Percentiles rank a stretch among this genome's conserved stretches.
Conservation (phyloP, 1,139 yeast species). For the Scheffersomyces segobiensis region DNA sequence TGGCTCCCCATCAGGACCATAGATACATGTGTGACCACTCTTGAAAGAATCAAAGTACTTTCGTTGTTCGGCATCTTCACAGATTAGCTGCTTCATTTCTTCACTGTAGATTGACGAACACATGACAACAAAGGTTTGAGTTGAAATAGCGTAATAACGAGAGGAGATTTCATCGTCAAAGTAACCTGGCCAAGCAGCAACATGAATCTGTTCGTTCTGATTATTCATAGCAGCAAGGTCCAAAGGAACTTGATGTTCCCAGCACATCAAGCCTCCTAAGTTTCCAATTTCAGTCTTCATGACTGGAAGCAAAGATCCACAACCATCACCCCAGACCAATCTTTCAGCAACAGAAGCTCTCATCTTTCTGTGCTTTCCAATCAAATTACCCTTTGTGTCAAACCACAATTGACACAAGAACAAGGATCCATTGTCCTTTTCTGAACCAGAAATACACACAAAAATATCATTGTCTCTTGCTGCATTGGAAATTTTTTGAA, state of each 20-base stretch:
- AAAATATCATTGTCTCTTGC: conserved; percentile 8
- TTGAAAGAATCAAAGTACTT: background rate
- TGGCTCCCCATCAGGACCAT: conserved; percentile 2
- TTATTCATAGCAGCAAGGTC: conserved; percentile 1
- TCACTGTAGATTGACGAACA: conserved; percentile 1
- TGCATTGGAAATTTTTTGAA: conserved; percentile 9
- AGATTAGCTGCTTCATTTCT: conserved; percentile 3
- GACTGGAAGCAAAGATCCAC: background rate
- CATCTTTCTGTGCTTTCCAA: background rate
- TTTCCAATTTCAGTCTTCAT: conserved; percentile 1
- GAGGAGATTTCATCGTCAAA: background rate
- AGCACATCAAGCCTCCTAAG: conserved; percentile 1
- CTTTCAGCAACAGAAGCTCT: conserved; percentile 1
- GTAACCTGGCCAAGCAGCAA: conserved; percentile 8
- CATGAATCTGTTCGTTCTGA: conserved; percentile 9
- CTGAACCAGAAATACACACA: conserved; percentile 3
- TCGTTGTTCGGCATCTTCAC: conserved; percentile 1
- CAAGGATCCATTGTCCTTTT: conserved; percentile 8
- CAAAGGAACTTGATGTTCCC: conserved; percentile 1
- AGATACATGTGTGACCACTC: background rate
- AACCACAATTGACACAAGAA: conserved; percentile 10
- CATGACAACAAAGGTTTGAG: conserved; percentile 2
- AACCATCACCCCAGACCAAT: conserved; percentile 1
- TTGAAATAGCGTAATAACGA: conserved; percentile 1
- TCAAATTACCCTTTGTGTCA: conserved; percentile 8